Evolutionary conservation across 176 grass and related monocot genomes (phyloP), one percentile per base, ranked within the genome.

Genomic region (Avena atlantica): DNA sequence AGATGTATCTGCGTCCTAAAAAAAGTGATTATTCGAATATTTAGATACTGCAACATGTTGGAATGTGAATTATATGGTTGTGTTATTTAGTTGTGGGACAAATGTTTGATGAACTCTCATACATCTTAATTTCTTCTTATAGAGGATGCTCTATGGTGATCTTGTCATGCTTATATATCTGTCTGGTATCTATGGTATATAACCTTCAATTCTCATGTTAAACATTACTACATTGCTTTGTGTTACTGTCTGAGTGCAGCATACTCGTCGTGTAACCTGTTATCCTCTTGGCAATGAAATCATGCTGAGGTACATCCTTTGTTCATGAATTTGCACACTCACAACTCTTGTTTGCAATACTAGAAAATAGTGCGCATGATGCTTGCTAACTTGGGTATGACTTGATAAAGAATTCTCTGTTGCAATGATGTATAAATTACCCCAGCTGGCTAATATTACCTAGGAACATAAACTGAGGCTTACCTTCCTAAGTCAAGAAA

Each of bases 61-160:
- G 47, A 89, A 86, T 62, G 86, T 65, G 58, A 87, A 80, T 65
- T 85, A 83, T 24, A 79, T 92, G 53, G 76, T 82, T 70, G 76
- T 90, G 79, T 76, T 95, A 89, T 87, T 89, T 90, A 23, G 78
- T 87, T 83, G 45, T 92, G 51, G 79, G 83, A 82, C 82, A 80
- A n/a, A 25, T 78, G 17, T 89, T 49, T 7, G 8, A 66, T 13
- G 20, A 70, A 52, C 56, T 25, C 23, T 58, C 19, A 34, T 29
- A 47, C 60, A 68, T 55, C 42, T 47, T 42, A 21, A 9, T 74
- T 50, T 74, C 13, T 68, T 37, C 5, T 13, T 42, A 15, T 13
- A 45, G 36, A 44, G 64, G 16, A 51, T 42, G 29, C 47, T 78
- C 52, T 84, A 69, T 24, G 6, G 8, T 51, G 15, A 27, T 19